Evolutionary conservation across 345 rosid genomes (phyloP), one percentile per base, ranked within the genome.

Genomic region (Boechera retrofracta): DNA sequence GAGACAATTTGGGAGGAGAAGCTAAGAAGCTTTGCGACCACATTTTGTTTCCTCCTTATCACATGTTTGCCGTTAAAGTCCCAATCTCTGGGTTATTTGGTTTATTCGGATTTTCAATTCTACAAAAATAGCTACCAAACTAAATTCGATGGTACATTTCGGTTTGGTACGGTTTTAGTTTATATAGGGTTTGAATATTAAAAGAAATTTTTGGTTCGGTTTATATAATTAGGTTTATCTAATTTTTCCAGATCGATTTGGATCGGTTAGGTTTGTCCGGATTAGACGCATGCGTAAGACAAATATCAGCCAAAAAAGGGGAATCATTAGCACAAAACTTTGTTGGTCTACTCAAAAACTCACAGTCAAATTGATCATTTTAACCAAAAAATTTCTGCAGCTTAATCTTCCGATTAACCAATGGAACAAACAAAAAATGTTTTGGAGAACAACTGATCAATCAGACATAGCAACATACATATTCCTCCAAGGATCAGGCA

Each of bases 401-500:
- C 31, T 58, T 24, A 28, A 75, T 16, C 26, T 75, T 38, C 6
- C 15, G 72, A 47, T 33, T 5, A 33, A 33, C 35, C 42, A 39
- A 39, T 9, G 12, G 42, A 39, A 39, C 42, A 39, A 39, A 39
- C 42, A 39, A 39, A 39, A 39, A 10, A 39, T 39, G 42, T 2
- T 9, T 9, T 55, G n/a, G 55, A 36, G 15, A 42, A 64, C 51
- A 71, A 44, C 10, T 44, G 26, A 66, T 72, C 13, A 72, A 56
- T 77, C 77, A 72, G 67, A 56, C 67, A 71, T 71, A 44, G 59
- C 55, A 70, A 16, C 61, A 65, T 58, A 49, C 77, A 76, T 39
- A 75, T 75, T 62, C 42, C 79, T 79, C 67, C 86, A 75, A 59
- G 81, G 64, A 39, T 84, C 77, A 1, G 88, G 90, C 66, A 85